Base-by-base conservation (phyloP, 192 early-diverging fungal species). In the Phycomyces nitens region DNA sequence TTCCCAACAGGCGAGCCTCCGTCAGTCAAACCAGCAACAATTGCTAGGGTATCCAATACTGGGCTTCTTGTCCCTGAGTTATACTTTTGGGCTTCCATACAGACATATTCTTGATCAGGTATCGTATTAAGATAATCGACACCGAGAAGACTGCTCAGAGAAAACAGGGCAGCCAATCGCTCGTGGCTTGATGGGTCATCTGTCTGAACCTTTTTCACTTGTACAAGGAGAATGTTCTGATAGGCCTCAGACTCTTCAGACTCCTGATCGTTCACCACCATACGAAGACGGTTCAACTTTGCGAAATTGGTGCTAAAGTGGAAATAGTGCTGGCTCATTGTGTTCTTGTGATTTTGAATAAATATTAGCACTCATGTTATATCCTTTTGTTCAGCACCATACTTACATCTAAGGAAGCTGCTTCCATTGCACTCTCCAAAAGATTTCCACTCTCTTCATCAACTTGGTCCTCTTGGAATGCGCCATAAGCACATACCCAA, bases 271-370 rank as follows among this genome's bases (percentile, higher is more conserved):
- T 49, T 21, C 15, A 49, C 11, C 2, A 29, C 14, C 22, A 67
- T 65, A 24, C 20, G 60, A 15, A 39, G 20, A 23, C 60, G 70
- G 7, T 53, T 52, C 49, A 60, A 7, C 51, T 71, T 41, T 11
- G 66, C 56, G 58, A 56, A 72, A 11, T 65, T 26, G 12, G 68
- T 56, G 5, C 47, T 12, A 39, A 76, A 76, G 41, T 76, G 70
- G 39, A 66, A 72, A 20, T 53, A 51, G 50, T 76, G 60, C 23
- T 40, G 42, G 8, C 21, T 29, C 42, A 58, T 60, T 7, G 38
- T 52, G n/a, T 10, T 6, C 74, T 72, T 57, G 39, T 53, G 34
- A 39, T 27, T 29, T 62, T 12, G 38, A 56, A 53, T 47, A 20
- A 22, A 52, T 0, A 27, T 22, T 40, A 21, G 53, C 14, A 40